A percentile compares a stretch with the other conserved stretches of the same genome.
Evolutionary conservation across 805 yeast species (phyloP).

Genomic region (Pichia cephalocereana): DNA sequence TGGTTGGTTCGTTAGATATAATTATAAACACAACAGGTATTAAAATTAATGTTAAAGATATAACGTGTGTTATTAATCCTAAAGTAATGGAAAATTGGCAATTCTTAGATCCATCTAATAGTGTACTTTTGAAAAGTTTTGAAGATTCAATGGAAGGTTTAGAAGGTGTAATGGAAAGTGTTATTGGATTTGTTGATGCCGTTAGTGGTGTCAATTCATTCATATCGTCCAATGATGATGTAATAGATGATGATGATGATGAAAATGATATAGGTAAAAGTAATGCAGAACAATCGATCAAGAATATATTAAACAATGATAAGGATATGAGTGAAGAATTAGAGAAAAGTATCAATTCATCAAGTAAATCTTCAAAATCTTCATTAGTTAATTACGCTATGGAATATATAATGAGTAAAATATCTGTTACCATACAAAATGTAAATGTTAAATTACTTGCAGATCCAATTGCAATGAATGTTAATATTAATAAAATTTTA

Average conservation of each 20-base stretch:
- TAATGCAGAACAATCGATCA: not conserved
- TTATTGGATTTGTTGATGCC: constrained; percentile 34
- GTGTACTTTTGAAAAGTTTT: constrained; percentile 3
- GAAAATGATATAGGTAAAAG: not conserved
- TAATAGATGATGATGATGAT: constrained; percentile 16
- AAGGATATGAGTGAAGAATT: not conserved
- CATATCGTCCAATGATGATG: constrained; percentile 11
- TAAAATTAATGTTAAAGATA: not conserved
- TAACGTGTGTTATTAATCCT: constrained; percentile 6
- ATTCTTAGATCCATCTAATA: constrained; percentile 1
- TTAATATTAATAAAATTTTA: constrained; percentile 24
- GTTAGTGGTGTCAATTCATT: constrained; percentile 19
- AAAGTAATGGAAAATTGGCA: constrained; percentile 1
- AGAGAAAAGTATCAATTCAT: constrained; percentile 10
- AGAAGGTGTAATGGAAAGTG: constrained; percentile 59
- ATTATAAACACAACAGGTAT: constrained; percentile 8
- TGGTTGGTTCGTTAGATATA: constrained; percentile 6
- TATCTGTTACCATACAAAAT: constrained; percentile 41
- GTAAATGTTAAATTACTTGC: constrained; percentile 40
- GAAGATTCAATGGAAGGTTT: constrained; percentile 33
- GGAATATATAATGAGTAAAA: constrained; percentile 55
- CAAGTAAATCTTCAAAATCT: constrained; percentile 5
- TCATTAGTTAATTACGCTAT: constrained; percentile 38
- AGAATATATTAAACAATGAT: constrained; percentile 1
- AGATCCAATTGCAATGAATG: constrained; percentile 32